These are phyloP conservation scores for Thelephora aurantiotincta DNA, from an alignment of 768 basidiomycete genomes.

Conservation along the genomic window DNA sequence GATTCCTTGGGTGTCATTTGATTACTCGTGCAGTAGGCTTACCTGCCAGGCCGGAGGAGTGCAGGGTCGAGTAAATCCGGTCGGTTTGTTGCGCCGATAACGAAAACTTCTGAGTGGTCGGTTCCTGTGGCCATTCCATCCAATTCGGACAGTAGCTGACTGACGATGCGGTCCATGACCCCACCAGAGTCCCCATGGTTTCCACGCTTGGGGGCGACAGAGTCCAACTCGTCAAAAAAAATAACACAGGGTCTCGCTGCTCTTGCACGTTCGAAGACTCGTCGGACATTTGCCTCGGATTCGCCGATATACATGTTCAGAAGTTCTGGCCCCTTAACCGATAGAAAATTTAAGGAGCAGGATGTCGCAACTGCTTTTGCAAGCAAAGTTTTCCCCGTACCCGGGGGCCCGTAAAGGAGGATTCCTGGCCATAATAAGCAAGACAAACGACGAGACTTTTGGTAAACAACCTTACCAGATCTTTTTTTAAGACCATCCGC, in stretches of 20 bases:
- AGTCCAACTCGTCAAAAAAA: constrained; percentile 95
- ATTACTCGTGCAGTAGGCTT: constrained; percentile 10
- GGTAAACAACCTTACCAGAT: constrained; percentile 42
- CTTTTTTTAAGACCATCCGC: constrained; percentile 87
- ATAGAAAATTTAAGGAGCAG: constrained; percentile 90
- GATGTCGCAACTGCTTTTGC: constrained; percentile 96
- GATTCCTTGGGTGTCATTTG: constrained; percentile 1
- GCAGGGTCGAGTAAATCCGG: constrained; percentile 89
- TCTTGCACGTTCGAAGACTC: constrained; percentile 80
- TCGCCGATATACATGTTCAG: constrained; percentile 99
- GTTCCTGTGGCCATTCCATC: constrained; percentile 72
- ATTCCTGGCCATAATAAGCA: constrained; percentile 39
- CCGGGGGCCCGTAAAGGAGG: constrained; percentile 87
- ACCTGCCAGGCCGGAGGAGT: constrained; percentile 79
- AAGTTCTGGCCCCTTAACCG: constrained; percentile 92
- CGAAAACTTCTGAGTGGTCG: constrained; percentile 66
- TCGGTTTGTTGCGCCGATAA: constrained; percentile 91
- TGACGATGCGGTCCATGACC: constrained; percentile 96
- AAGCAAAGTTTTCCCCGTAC: constrained; percentile 89
- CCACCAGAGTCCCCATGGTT: constrained; percentile 94
- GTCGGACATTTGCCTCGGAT: constrained; percentile 92
- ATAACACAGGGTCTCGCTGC: constrained; percentile 92
- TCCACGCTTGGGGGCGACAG: constrained; percentile 87
- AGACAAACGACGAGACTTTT: background rate
- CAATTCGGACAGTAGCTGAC: constrained; percentile 84